Evolutionary conservation across 345 rosid genomes (phyloP), one percentile per base, ranked within the genome.

Genomic region (Iberis pinnata): DNA sequence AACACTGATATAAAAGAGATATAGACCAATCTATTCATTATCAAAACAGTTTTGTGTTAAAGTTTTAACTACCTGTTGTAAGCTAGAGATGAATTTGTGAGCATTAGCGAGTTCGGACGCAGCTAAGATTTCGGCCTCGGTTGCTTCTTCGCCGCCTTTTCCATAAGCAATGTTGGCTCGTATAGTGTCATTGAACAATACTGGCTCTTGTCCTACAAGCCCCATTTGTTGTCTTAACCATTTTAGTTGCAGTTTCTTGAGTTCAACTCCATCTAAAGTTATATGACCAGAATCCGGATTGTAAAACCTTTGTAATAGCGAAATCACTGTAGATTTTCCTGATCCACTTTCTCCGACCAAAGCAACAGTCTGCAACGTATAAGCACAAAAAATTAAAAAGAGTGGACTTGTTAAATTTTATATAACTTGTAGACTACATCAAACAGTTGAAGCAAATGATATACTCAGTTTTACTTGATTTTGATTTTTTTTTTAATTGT

Each of bases 181-280:
- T n/a, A 79, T 72, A 0, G 88, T 75, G 46, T 72, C 77, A n/a
- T 77, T 77, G 26, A 84, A 77, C 27, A 81, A 19, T 0, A 63
- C 62, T 1, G 88, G 85, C 61, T 80, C 85, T 59, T 84, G 85
- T 32, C 88, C 70, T 12, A 84, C 88, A 5, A 78, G 77, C 0
- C 88, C 85, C 81, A 80, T 80, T 45, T 77, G 85, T 42, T 70
- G 80, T 70, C 93, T 77, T 25, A 78, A 24, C 93, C 93, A 84
- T 42, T 61, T 80, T 18, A 77, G 36, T 43, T 73, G 72, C 0
- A 84, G 62, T 32, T 64, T 75, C 62, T 61, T 73, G 53, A 79
- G 73, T 20, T 77, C 81, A 17, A 72, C 68, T 54, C 88, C 83
- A 33, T 80, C 88, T 1, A 84, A 62, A 36, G 70, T 58, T 41